Base-by-base conservation (phyloP, 495 filamentous ascomycete genomes). In the Parachaetomium inaequale region DNA sequence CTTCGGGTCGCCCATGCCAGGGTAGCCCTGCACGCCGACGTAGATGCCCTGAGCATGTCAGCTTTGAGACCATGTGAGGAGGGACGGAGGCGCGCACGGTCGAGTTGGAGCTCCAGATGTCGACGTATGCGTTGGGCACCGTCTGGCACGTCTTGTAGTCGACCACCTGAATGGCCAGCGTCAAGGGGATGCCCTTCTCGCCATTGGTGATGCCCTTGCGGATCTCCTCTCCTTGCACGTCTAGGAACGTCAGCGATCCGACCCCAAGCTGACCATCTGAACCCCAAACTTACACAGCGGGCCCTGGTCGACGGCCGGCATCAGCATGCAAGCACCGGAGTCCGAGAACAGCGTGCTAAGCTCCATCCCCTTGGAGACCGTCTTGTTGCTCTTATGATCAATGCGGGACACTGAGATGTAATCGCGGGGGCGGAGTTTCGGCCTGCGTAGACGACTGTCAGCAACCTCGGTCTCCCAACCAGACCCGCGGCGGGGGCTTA, bases 101-200 rank as follows among this genome's bases (percentile, higher is more conserved):
- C 6, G 69, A 54, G 49, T 74, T 75, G 55, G 72, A 75, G 62
- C 72, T 81, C 84, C 86, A 87, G 57, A 86, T 71, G 58, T 89
- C 87, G 40, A 86, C 75, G 62, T 80, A 88, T 57, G 82, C 75
- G 61, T 83, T 76, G 2, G 80, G 74, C 4, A 87, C 74, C 1
- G 82, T 78, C 55, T 86, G 67, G 76, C 84, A 88, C 57, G 80
- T 85, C 62, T 80, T 80, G 66, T 75, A 79, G 70, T 88, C 82
- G 61, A 87, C 78, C 21, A 88, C 70, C 65, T 86, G 84, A 68
- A 87, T 79, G 63, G 84, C 85, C 52, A 88, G 74, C 38, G 80
- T 82, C 52, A 87, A 73, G 38, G 80, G 76, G 55, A 88, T 77
- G 58, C 87, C 86, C 15, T 62, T 64, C 66, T 87, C 76, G n/a